Evolutionary conservation across 805 yeast species (phyloP), one percentile per base, ranked within the genome.

Genomic region (Metschnikowia continentalis): DNA sequence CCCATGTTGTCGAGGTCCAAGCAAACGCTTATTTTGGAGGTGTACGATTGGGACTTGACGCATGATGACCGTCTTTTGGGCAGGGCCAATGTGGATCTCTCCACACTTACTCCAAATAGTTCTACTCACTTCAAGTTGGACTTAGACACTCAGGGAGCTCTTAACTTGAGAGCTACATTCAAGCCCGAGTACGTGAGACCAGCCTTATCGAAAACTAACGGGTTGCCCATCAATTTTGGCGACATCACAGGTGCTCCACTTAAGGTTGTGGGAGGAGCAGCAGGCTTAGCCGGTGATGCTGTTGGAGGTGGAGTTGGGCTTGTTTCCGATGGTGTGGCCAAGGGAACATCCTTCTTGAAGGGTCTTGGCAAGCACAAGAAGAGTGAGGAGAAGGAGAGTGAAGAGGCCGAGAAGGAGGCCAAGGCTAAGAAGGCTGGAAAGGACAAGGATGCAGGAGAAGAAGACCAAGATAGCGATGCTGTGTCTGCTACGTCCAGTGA

Each of bases 1-100:
- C 83, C 87, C 3, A 66, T 87, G 51, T 75, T 79, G 35, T 85
- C 94, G 0, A 80, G 89, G 65, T 70, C 82, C 2, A 77, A 86
- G 62, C 71, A 79, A 23, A 59, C 69, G 15, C 63, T 86, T 30
- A 54, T 66, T 33, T 57, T 84, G 22, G 77, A 76, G 42, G 81
- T 84, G 15, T 79, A 69, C 60, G 94, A 88, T 66, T 88, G 92
- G 92, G 94, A 88, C 67, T 75, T 85, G 63, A 79, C 90, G 22
- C 91, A 88, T 55, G 79, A 76, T 47, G 81, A 84, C 66, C 87
- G 82, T 55, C 63, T 75, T 22, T 65, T 88, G 46, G 91, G 91
- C 40, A 59, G 67, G 33, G 78, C 76, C 6, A 56, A 54, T 1
- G 54, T 87, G 35, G 84, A 84, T 57, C 64, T 84, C 15, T 66